Conservation (phyloP, 768 basidiomycete species). For the Peribolospora kevripleyi region DNA sequence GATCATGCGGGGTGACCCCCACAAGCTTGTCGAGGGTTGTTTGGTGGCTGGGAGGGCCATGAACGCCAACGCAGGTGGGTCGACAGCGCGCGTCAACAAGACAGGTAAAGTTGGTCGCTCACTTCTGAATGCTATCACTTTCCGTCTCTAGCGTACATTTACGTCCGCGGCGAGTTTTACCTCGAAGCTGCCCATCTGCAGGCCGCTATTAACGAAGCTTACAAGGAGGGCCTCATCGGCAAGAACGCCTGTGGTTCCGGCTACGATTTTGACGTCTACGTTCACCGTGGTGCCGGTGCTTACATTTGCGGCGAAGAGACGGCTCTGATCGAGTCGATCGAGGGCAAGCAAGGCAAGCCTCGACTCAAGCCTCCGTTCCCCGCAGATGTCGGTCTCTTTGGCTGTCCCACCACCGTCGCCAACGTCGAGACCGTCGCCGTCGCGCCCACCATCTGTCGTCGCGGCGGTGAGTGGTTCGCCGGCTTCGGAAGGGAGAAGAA, state of each 20-base stretch:
- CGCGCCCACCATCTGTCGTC: constrained; percentile 81
- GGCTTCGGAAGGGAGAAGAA: constrained; percentile 76
- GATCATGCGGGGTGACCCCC: constrained; percentile 89
- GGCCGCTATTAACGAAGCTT: constrained; percentile 86
- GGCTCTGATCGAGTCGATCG: constrained; percentile 82
- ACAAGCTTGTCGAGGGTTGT: constrained; percentile 94
- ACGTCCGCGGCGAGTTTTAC: constrained; percentile 94
- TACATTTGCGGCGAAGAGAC: constrained; percentile 99
- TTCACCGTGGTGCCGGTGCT: constrained; percentile 95
- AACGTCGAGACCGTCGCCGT: constrained; percentile 98
- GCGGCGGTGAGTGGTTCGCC: constrained; percentile 76
- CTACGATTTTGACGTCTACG: constrained; percentile 86
- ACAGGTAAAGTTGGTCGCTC: not conserved
- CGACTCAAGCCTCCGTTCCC: constrained; percentile 96
- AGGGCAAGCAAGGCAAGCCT: constrained; percentile 97
- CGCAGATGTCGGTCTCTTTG: constrained; percentile 90
- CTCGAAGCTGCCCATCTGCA: constrained; percentile 84
- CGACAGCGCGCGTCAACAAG: not conserved
- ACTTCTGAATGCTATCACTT: not conserved
- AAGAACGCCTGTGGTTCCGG: constrained; percentile 78
- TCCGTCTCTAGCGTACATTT: constrained; percentile 57
- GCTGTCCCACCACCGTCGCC: constrained; percentile 88
- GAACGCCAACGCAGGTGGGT: constrained; percentile 62
- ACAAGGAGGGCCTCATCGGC: constrained; percentile 65
- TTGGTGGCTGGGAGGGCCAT: constrained; percentile 87